Evolutionary conservation across 331 rosid species (phyloP).

Genomic region (Erythrophleum ivorense): DNA sequence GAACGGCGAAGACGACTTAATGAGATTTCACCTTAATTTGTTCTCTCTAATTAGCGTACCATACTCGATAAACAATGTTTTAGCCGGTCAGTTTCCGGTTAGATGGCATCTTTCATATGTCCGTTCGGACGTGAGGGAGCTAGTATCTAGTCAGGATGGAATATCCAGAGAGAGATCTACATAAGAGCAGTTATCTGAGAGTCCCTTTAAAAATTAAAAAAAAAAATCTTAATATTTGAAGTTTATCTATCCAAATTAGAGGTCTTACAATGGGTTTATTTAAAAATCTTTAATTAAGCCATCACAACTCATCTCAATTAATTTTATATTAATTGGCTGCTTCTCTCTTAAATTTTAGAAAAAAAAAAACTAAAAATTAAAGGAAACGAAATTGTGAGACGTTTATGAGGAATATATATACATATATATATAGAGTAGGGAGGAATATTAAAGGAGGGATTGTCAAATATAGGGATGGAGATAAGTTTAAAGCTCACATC

Average conservation of each 20-base stretch:
- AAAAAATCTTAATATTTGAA: no score
- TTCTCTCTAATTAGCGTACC: background rate
- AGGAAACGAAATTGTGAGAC: background rate
- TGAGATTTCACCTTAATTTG: background rate
- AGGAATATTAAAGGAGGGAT: no score
- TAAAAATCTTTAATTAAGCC: background rate
- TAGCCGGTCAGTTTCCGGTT: no score
- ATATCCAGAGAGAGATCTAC: no score
- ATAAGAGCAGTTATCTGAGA: background rate
- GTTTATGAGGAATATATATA: background rate
- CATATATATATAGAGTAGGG: no score
- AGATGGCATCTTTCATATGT: no score
- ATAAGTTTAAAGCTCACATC: background rate
- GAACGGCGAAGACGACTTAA: background rate
- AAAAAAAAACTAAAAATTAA: no score
- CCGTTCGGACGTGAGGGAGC: no score
- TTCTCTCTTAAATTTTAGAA: background rate
- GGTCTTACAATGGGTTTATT: background rate
- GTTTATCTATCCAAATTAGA: background rate
- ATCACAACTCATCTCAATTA: background rate
- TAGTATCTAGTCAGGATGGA: background rate
- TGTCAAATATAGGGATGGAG: background rate
- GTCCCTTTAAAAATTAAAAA: background rate
- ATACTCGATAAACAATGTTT: no score
- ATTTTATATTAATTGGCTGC: no score